Evolutionary conservation across 768 basidiomycete species (phyloP).

Genomic region (Xanthoconium purpureum): DNA sequence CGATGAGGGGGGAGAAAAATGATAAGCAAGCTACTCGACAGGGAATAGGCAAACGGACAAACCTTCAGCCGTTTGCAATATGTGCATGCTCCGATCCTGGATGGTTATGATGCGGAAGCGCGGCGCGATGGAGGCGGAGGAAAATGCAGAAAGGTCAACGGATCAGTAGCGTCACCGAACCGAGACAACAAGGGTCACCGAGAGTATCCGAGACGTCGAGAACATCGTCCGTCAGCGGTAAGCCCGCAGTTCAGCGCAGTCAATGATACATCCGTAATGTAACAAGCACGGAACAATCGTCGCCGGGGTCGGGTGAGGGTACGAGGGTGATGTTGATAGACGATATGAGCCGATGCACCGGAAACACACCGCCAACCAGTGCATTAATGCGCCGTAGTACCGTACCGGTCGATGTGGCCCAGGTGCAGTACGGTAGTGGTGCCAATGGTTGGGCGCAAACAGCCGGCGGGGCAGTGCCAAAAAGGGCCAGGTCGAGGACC

Average conservation of each 20-base stretch:
- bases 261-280: not conserved
- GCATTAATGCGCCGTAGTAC: constrained; percentile 4
- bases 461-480: constrained; percentile 18
- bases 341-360: constrained; percentile 3
- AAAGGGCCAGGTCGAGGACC: not conserved
- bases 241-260: constrained; percentile 1
- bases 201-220: not conserved
- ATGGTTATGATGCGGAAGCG: constrained; percentile 4
- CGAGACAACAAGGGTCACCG: not conserved
- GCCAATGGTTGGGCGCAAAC: not conserved
- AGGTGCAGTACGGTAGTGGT: constrained; percentile 1
- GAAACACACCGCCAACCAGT: constrained; percentile 12
- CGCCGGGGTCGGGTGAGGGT: constrained; percentile 1
- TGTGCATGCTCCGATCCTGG: constrained; percentile 77
- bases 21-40: constrained; percentile 20
- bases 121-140: constrained; percentile 7
- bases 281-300: not conserved
- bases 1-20: constrained; percentile 4
- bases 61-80: constrained; percentile 90
- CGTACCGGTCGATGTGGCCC: constrained; percentile 5
- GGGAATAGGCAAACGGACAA: constrained; percentile 27
- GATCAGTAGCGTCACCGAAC: constrained; percentile 13
- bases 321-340: not conserved
- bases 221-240: constrained; percentile 2
- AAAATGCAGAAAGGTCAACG: constrained; percentile 5